These are phyloP conservation scores for Trichoderma orchidacearum DNA, from an alignment of 495 filamentous ascomycete genomes.

Conservation along the genomic window DNA sequence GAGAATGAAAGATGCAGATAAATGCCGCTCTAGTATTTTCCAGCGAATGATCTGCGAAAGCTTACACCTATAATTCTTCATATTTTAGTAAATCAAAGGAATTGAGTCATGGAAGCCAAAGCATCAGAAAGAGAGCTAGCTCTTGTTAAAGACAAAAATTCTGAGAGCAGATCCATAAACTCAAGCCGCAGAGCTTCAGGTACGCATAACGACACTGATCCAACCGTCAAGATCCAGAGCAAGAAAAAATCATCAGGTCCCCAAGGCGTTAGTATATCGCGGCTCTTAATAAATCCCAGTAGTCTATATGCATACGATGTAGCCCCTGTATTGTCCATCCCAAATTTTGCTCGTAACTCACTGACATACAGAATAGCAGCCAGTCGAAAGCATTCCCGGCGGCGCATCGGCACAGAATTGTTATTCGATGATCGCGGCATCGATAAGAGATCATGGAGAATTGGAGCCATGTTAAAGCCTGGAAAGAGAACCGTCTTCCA, in stretches of 20 bases:
- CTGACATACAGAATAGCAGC: not conserved
- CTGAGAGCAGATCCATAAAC: not conserved
- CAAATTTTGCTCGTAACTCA: not conserved
- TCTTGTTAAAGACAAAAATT: not conserved
- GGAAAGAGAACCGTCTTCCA: not conserved
- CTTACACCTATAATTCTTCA: too few relatives aligned
- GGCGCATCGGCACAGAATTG: not conserved
- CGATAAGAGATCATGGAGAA: not conserved
- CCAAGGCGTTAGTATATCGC: not conserved
- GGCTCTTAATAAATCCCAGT: not conserved
- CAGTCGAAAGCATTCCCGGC: not conserved
- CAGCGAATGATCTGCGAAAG: too few relatives aligned
- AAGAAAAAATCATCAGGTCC: not conserved
- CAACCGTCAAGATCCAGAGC: not conserved
- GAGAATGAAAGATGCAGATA: too few relatives aligned
- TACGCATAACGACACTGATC: not conserved
- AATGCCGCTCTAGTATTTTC: too few relatives aligned
- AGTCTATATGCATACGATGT: not conserved
- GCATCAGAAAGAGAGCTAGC: not conserved
- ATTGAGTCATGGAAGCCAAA: not conserved
- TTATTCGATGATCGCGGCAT: not conserved
- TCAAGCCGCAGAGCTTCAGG: not conserved
- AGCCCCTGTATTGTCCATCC: not conserved
- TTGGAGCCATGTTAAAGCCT: not conserved
- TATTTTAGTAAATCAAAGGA: not conserved